Percentiles rank a stretch among this genome's conserved stretches.
These are phyloP conservation scores for Oehlia diaphana DNA, from an alignment of 192 early-diverging fungal genomes.

Conservation along the genomic window DNA sequence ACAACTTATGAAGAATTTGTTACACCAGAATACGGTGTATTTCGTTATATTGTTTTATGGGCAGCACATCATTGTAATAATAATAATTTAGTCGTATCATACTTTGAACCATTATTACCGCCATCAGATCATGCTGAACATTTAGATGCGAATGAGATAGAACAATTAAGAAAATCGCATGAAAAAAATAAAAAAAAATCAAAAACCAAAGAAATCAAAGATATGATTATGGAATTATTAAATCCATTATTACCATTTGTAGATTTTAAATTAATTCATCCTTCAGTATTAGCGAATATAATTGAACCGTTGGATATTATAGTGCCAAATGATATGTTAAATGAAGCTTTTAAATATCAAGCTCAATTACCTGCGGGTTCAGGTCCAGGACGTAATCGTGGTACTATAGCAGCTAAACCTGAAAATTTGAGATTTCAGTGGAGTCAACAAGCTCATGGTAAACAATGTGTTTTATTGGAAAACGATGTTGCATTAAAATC, in stretches of 20 bases:
- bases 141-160: neutral
- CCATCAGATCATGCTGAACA: neutral
- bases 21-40: slow-evolving; percentile 16
- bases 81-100: neutral
- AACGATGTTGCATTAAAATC: neutral
- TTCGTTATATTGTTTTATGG: slow-evolving; percentile 17
- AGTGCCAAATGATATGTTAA: neutral
- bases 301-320: slow-evolving; percentile 8
- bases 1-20: neutral
- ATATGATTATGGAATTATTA: neutral
- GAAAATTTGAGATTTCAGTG: slow-evolving; percentile 7
- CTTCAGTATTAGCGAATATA: slow-evolving; percentile 15
- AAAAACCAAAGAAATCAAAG: neutral
- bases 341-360: slow-evolving; percentile 7
- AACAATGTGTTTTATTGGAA: neutral
- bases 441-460: slow-evolving; percentile 2
- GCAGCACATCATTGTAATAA: neutral
- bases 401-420: neutral
- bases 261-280: slow-evolving; percentile 20
- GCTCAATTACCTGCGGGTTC: neutral
- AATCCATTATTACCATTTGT: neutral
- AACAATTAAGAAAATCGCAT: neutral
- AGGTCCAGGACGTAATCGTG: neutral
- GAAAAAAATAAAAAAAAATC: neutral
- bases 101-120: slow-evolving; percentile 3